Base-by-base conservation (phyloP, 2,329 filamentous ascomycete genomes). In the Xylariales sp. region DNA sequence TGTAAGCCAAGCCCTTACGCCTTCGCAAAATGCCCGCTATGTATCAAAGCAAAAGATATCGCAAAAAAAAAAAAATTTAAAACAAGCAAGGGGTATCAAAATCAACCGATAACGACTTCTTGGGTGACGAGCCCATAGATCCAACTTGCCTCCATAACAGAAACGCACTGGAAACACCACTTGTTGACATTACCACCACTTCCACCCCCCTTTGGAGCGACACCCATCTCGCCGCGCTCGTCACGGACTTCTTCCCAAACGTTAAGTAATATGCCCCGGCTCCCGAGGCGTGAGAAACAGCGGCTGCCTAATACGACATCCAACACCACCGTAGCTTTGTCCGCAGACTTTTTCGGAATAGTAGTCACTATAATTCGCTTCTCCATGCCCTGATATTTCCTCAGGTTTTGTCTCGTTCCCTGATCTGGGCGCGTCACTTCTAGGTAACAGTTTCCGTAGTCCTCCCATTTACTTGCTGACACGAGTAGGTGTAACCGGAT, bases 401-500 rank as follows among this genome's bases (percentile, higher is more conserved):
- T 82, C 62, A 88, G 83, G 66, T 85, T 88, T 80, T 87, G 87
- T 49, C 83, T 83, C 78, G 86, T 87, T 6, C 87, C 87, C 43
- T 81, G 87, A 59, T 85, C 90, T n/a, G 93, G 92, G 18, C 89
- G 88, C 77, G 94, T 89, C 75, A 99, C 93, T 16, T 92, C 93
- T 67, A 99, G 83, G 45, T 89, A 86, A 68, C 94, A 97, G 73
- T 93, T 90, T 71, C 96, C 95, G 82, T 94, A 90, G 77, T 98
- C 94, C 69, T 93, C 90, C 96, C 96, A 99, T 78, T 95, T 95
- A 57, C 89, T 89, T 12, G 88, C 84, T 1, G 87, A 84, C 67
- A 94, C 91, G 57, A 95, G 90, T 56, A 93, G 85, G 78, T 98
- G 97, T 12, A 98, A 87, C 43, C 94, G 87, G 73, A 97, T 93